Conservation (phyloP, 208 protist genomes). For the Wallacemonas rigidus region DNA sequence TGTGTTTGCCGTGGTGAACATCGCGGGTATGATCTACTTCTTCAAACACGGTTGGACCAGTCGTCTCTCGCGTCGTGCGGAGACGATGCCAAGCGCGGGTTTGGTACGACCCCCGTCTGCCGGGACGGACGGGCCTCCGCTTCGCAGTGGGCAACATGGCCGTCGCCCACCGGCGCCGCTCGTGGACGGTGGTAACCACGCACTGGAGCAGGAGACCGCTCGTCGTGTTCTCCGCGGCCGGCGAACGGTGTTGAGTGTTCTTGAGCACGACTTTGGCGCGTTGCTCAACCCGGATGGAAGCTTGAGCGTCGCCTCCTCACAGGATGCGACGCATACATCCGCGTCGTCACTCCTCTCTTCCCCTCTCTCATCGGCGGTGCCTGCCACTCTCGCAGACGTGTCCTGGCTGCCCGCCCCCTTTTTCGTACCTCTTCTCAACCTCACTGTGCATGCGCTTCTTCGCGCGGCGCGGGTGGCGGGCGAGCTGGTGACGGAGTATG, state of each 20-base stretch:
- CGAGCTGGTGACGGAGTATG: neutral
- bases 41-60: conserved; percentile 3
- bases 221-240: neutral
- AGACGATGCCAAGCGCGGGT: no score
- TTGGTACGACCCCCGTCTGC: neutral
- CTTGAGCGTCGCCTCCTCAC: neutral
- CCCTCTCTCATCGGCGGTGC: neutral
- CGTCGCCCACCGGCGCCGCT: neutral
- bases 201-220: conserved; percentile 6
- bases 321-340: neutral
- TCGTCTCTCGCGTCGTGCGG: no score
- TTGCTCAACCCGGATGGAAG: neutral
- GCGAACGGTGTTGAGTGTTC: neutral
- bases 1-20: conserved; percentile 17
- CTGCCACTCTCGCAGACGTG: neutral
- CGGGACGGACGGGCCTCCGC: neutral
- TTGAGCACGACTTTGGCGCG: neutral
- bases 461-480: neutral
- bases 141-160: neutral
- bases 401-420: conserved; percentile 6
- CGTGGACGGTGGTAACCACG: neutral
- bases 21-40: conserved; percentile 16
- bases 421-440: neutral
- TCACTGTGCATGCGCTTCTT: neutral
- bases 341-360: neutral